A percentile compares a stretch with the other conserved stretches of the same genome.
These are phyloP conservation scores for Beauveria sp. DNA, from an alignment of 2,329 filamentous ascomycete genomes.

Conservation along the genomic window DNA sequence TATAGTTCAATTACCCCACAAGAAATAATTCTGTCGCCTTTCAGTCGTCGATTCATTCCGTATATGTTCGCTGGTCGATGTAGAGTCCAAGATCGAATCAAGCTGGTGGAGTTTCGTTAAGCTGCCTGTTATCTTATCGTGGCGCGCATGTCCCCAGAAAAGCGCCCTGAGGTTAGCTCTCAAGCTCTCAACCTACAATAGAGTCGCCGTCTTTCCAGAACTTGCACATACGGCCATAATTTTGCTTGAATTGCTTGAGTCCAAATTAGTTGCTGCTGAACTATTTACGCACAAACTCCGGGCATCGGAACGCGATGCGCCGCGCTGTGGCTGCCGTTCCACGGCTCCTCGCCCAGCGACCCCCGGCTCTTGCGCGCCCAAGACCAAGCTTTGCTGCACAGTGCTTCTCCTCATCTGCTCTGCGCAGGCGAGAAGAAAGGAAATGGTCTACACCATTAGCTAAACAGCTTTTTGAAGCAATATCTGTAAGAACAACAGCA, in stretches of 20 bases:
- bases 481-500: conserved; percentile 51
- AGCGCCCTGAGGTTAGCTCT: neutral
- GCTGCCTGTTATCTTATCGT: conserved; percentile 1
- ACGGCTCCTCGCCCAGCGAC: conserved; percentile 7
- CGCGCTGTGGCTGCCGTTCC: conserved; percentile 9
- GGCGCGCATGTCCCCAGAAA: neutral
- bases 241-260: neutral
- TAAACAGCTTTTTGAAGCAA: conserved; percentile 77
- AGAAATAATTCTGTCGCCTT: neutral
- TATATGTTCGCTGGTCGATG: neutral
- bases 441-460: conserved; percentile 91
- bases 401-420: conserved; percentile 18
- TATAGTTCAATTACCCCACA: neutral
- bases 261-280: neutral
- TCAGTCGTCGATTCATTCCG: neutral
- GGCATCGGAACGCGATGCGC: neutral
- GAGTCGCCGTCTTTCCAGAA: neutral
- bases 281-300: neutral
- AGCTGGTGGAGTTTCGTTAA: conserved; percentile 6
- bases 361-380: neutral
- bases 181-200: conserved; percentile 11
- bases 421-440: conserved; percentile 32
- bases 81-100: neutral
- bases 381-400: neutral
- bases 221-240: neutral